Conservation (phyloP, 306 rosid genomes). For the Cicer cuneatum region DNA sequence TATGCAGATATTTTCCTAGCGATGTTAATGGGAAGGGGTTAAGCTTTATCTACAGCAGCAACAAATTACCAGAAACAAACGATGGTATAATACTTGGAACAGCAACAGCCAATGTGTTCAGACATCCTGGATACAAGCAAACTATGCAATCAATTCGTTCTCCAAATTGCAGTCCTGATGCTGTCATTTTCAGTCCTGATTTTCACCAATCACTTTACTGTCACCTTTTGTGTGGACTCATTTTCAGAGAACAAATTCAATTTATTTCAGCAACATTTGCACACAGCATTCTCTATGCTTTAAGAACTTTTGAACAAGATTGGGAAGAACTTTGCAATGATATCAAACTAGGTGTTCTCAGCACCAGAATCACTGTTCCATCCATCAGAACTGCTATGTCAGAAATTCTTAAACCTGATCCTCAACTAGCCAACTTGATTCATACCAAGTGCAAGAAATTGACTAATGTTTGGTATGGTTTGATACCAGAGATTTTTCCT, state of each 20-base stretch:
- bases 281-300: slow-evolving; percentile 70
- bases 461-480: slow-evolving; percentile 78
- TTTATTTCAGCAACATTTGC: slow-evolving; percentile 56
- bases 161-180: slow-evolving; percentile 80
- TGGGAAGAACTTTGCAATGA: slow-evolving; percentile 81
- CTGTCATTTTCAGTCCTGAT: slow-evolving; percentile 82
- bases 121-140: slow-evolving; percentile 45
- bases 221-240: slow-evolving; percentile 86
- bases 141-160: slow-evolving; percentile 64
- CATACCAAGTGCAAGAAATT: slow-evolving; percentile 55
- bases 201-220: slow-evolving; percentile 87
- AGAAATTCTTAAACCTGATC: slow-evolving; percentile 75
- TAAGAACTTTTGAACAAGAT: slow-evolving; percentile 72
- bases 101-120: slow-evolving; percentile 82
- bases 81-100: slow-evolving; percentile 86
- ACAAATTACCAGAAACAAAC: slow-evolving; percentile 67
- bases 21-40: slow-evolving; percentile 73
- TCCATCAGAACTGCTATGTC: slow-evolving; percentile 68
- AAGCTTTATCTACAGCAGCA: slow-evolving; percentile 81
- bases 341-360: slow-evolving; percentile 69
- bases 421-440: slow-evolving; percentile 73
- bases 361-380: slow-evolving; percentile 57
- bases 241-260: slow-evolving; percentile 68
- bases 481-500: slow-evolving; percentile 86
- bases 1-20: slow-evolving; percentile 74